Evolutionary conservation across 177 flowering plant genomes (phyloP).

Genomic region (Vitis hybrid): DNA sequence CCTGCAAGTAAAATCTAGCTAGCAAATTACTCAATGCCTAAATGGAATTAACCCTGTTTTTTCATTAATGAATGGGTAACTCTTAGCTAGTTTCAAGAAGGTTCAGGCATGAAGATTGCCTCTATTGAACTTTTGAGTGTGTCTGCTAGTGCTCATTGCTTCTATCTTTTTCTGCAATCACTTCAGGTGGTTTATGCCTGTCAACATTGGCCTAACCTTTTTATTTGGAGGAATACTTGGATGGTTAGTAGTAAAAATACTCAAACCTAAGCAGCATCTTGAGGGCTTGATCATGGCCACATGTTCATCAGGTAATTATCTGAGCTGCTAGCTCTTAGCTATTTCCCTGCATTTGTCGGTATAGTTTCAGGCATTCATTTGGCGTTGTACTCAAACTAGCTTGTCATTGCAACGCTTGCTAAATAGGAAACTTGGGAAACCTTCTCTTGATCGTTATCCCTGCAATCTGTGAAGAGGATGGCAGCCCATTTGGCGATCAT

Average conservation of each 20-base stretch:
- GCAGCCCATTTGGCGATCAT: constrained; percentile 68
- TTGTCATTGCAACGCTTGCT: not conserved
- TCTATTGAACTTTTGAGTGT: not conserved
- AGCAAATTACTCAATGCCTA: too few relatives aligned
- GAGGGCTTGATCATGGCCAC: constrained; percentile 79
- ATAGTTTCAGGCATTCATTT: not conserved
- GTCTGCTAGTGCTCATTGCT: not conserved
- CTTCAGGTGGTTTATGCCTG: constrained; percentile 97
- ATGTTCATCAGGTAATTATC: constrained; percentile 63
- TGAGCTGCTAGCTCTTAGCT: not conserved
- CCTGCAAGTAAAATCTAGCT: too few relatives aligned
- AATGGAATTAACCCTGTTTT: too few relatives aligned
- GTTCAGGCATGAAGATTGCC: not conserved
- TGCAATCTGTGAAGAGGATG: constrained; percentile 71
- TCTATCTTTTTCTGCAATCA: not conserved
- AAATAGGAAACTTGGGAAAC: constrained; percentile 83
- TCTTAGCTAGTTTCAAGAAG: too few relatives aligned
- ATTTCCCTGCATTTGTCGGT: not conserved
- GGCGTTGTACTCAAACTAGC: not conserved
- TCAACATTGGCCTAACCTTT: constrained; percentile 75
- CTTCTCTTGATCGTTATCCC: constrained; percentile 72
- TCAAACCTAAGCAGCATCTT: constrained; percentile 67
- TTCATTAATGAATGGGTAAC: too few relatives aligned
- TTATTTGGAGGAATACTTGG: constrained; percentile 80
- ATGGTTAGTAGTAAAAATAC: constrained; percentile 74